Evolutionary conservation across 176 grass and related monocot genomes (phyloP), one percentile per base, ranked within the genome.

Genomic region (Paspalum notatum): DNA sequence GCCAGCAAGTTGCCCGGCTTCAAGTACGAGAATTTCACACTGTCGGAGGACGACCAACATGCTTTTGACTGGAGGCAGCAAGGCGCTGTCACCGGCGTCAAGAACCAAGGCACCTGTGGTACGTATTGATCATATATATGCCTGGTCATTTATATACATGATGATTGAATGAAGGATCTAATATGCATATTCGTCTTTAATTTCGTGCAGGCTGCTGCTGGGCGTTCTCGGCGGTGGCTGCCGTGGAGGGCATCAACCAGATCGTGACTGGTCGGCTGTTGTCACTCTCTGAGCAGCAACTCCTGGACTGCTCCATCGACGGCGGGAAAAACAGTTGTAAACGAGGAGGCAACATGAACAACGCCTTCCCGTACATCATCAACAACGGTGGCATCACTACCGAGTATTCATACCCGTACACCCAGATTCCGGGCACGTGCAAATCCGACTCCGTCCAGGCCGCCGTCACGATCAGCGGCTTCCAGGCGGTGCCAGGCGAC

Each of bases 21-120:
- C 4, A 70, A 70, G 10, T 45, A 70, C 22, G 44, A 16, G n/a
- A 70, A 70, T 26, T 8, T 70, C 9, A 70, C 67, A 3, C 67
- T 26, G 12, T 79, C 25, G 11, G 58, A 32, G 2, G 74, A 60
- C 2, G 55, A 64, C 13, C 9, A 12, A 2, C 60, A 66, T 9
- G 40, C 9, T 2, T 57, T 79, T 17, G 76, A 79, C 12, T 79
- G 58, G 76, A 66, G 58, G 58, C 8, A 46, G 16, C 14, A 66
- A 32, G 76, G 76, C 12, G 76, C 76, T 9, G 76, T 79, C 58
- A 79, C 76, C 8, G 58, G 5, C 3, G n/a, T 79, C 15, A 79
- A 79, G 57, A 10, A 79, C 48, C 76, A 79, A 79, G 58, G 57
- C 0, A 8, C 26, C 20, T 79, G 76, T 24, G 58, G 76, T 79